Conservation (phyloP, 768 basidiomycete species). For the Strobilomyces dryophilus region DNA sequence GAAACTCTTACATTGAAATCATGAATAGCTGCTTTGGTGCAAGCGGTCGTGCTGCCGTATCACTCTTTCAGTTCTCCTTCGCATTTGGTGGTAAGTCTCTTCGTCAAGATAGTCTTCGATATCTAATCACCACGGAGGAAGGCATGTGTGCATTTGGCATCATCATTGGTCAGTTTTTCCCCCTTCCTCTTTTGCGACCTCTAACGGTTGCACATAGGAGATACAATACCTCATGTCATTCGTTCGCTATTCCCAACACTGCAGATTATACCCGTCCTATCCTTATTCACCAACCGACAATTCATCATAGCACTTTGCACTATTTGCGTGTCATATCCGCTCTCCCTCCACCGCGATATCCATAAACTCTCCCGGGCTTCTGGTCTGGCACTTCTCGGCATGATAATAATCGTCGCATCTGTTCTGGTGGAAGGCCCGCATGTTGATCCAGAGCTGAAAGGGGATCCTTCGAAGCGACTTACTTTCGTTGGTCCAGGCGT, state of each 20-base stretch:
- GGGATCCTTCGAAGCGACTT: slow-evolving; percentile 69
- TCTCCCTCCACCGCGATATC: slow-evolving; percentile 95
- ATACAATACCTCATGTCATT: slow-evolving; percentile 94
- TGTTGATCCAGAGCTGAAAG: slow-evolving; percentile 68
- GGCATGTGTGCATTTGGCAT: slow-evolving; percentile 99
- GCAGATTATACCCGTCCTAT: slow-evolving; percentile 64
- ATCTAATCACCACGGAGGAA: slow-evolving; percentile 26
- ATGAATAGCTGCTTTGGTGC: slow-evolving; percentile 92
- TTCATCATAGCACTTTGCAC: slow-evolving; percentile 90
- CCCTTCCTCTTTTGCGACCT: not conserved
- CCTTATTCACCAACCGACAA: slow-evolving; percentile 76
- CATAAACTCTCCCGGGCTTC: slow-evolving; percentile 94
- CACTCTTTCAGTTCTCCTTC: slow-evolving; percentile 96
- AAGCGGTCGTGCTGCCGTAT: slow-evolving; percentile 89
- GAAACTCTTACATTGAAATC: slow-evolving; percentile 88
- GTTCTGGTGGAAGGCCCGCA: slow-evolving; percentile 82
- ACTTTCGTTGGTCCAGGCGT: slow-evolving; percentile 76
- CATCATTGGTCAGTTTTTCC: slow-evolving; percentile 58
- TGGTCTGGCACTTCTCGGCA: slow-evolving; percentile 85
- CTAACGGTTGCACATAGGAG: slow-evolving; percentile 45
- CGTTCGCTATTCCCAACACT: slow-evolving; percentile 76
- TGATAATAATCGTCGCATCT: slow-evolving; percentile 87
- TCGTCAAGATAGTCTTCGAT: not conserved
- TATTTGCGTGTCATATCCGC: slow-evolving; percentile 84
- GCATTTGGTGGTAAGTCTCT: slow-evolving; percentile 80